A percentile compares a stretch with the other conserved stretches of the same genome.
These are phyloP conservation scores for Coemansia sp. DNA, from an alignment of 192 early-diverging fungal genomes.

Conservation along the genomic window DNA sequence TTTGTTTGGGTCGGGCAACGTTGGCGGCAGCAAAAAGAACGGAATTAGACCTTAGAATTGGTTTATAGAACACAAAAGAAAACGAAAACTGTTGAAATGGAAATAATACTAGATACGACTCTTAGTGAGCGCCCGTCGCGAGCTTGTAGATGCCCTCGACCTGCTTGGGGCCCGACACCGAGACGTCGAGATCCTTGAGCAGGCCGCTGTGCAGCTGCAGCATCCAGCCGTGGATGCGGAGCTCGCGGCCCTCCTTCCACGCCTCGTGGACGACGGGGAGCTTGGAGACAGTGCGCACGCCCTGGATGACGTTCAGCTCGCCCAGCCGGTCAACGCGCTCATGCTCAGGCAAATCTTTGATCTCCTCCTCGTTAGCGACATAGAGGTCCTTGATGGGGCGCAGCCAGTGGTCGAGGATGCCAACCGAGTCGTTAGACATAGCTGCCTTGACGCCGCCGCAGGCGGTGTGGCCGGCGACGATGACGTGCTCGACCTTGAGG, in stretches of 20 bases:
- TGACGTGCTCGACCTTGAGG: slow-evolving; percentile 89
- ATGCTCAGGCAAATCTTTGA: slow-evolving; percentile 55
- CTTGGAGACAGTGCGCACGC: slow-evolving; percentile 68
- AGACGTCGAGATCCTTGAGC: slow-evolving; percentile 47
- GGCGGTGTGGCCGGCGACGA: slow-evolving; percentile 86
- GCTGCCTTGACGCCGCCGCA: slow-evolving; percentile 74
- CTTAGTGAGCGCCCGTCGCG: slow-evolving; percentile 13
- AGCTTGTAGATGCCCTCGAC: slow-evolving; percentile 32
- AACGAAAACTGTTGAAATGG: background rate
- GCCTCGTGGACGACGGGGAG: slow-evolving; percentile 82
- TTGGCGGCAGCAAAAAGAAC: background rate
- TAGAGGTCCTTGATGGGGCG: slow-evolving; percentile 84
- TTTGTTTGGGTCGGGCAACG: background rate
- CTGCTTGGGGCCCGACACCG: slow-evolving; percentile 29
- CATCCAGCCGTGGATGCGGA: slow-evolving; percentile 76
- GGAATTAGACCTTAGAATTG: background rate
- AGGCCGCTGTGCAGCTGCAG: slow-evolving; percentile 65
- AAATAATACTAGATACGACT: background rate
- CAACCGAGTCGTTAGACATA: slow-evolving; percentile 60
- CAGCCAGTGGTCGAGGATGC: slow-evolving; percentile 91
- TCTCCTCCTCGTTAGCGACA: slow-evolving; percentile 55
- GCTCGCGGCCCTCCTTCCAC: slow-evolving; percentile 68
- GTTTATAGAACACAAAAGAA: background rate
- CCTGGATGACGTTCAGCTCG: slow-evolving; percentile 77
- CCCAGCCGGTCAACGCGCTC: slow-evolving; percentile 58